Base-by-base conservation (phyloP, 1,139 yeast species). In the Neolecta irregularis region DNA sequence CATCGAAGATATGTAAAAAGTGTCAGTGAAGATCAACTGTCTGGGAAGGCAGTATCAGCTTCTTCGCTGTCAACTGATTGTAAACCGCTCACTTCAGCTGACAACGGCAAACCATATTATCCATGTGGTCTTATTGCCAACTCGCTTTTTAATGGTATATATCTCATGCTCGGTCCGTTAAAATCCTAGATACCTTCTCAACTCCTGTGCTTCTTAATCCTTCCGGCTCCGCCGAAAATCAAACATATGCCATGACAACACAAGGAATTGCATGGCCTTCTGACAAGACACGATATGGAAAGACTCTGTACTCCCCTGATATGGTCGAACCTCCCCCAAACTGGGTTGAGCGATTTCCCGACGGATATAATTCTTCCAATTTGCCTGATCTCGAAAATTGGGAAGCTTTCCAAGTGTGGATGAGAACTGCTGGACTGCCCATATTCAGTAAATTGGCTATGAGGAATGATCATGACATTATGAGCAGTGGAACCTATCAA, bases 111-210 rank as follows among this genome's bases (percentile, higher is more conserved):
- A 46, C 72, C 68, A 19, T 65, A 69, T 46, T 88, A 88, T 54
- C 98, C 98, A 6, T 88, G 98, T 60, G 98, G 98, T 1, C 63
- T 88, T 42, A 85, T 88, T 52, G 95, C 98, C 35, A 88, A 88
- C 57, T 77, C 96, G 1, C 55, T 73, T 52, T 88, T 88, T 60
- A 88, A 91, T 56, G 98, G 88, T 51, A 35, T 9, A 16, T 30
- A 8, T 19, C 24, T 18, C 3, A 9, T 25, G 17, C 2, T 11
- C 13, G 19, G 12, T 12, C 12, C 6, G 7, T 13, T 22, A 11
- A 11, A 16, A 18, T 3, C 35, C 28, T 3, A n/a, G n/a, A 15
- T 17, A 76, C 95, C 1, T 75, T 64, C 49, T 52, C 69, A 2
- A 54, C 62, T 9, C 70, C 78, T 3, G 51, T 59, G 6, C 65